Conservation (phyloP, 2,329 filamentous ascomycete species). For the Emergomyces pasteurianus region DNA sequence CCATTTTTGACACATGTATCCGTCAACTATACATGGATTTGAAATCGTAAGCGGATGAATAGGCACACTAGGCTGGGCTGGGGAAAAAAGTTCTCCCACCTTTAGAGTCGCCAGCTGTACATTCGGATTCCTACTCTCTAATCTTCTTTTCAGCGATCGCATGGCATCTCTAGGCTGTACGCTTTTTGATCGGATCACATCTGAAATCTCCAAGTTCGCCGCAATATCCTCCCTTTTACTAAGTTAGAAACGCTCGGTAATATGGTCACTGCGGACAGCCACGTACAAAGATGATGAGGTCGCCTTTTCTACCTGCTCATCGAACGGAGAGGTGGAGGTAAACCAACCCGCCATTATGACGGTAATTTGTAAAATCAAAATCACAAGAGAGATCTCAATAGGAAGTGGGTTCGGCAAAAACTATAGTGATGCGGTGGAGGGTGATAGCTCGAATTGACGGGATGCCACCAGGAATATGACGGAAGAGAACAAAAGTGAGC, state of each 20-base stretch:
- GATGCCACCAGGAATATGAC: neutral
- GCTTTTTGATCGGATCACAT: constrained; percentile 92
- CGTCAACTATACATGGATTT: constrained; percentile 51
- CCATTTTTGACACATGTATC: constrained; percentile 99
- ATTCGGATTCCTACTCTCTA: constrained; percentile 97
- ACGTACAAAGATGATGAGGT: constrained; percentile 85
- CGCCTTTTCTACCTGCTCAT: constrained; percentile 93
- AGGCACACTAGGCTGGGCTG: neutral
- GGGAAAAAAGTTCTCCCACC: constrained; percentile 35
- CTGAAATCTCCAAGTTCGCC: constrained; percentile 94
- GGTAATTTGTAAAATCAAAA: neutral
- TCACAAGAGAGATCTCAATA: neutral
- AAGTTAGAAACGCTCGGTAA: constrained; percentile 6
- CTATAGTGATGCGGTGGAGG: neutral
- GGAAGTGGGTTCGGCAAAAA: neutral
- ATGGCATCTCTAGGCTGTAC: constrained; percentile 97
- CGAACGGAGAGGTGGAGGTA: constrained; percentile 79
- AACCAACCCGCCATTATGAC: constrained; percentile 93
- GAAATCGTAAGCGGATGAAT: constrained; percentile 3
- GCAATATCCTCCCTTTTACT: constrained; percentile 76
- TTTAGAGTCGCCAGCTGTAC: constrained; percentile 90
- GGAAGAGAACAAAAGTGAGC: neutral
- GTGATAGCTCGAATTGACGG: neutral
- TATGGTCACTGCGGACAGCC: constrained; percentile 4
- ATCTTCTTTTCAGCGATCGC: constrained; percentile 84